Conservation (phyloP, 2,329 filamentous ascomycete genomes). For the Graphiopsis chlorocephala region DNA sequence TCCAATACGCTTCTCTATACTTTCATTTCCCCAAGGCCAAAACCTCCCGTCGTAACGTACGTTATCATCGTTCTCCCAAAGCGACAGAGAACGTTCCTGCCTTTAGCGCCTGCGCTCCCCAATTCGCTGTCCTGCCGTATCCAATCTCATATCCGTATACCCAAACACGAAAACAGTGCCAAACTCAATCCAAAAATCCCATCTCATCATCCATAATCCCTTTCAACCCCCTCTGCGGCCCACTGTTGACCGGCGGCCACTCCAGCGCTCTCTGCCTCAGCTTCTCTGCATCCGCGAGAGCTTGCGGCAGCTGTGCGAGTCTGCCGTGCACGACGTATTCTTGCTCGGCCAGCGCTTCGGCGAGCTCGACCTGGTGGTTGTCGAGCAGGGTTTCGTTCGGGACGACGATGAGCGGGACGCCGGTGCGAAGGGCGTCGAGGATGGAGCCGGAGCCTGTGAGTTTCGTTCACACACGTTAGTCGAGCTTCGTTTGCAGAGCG, state of each 20-base stretch:
- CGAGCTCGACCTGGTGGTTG: constrained; percentile 89
- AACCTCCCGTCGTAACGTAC: background rate
- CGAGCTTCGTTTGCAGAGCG: too few species aligned
- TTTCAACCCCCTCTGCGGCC: constrained; percentile 45
- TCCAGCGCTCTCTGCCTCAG: constrained; percentile 41
- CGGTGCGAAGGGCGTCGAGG: constrained; percentile 72
- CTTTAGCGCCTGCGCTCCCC: background rate
- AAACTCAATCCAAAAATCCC: constrained; percentile 50
- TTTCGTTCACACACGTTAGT: background rate
- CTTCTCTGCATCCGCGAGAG: constrained; percentile 49
- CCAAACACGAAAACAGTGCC: background rate
- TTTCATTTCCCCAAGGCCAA: background rate
- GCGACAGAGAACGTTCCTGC: background rate
- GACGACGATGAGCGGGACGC: constrained; percentile 79
- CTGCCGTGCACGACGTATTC: constrained; percentile 74
- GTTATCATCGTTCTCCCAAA: background rate
- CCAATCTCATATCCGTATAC: background rate
- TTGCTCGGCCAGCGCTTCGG: constrained; percentile 68
- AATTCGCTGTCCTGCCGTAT: background rate
- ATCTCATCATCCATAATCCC: constrained; percentile 58
- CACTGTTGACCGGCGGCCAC: constrained; percentile 53
- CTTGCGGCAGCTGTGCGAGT: constrained; percentile 54
- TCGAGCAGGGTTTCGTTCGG: constrained; percentile 79
- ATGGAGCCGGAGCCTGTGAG: constrained; percentile 91
- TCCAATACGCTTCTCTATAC: background rate